Evolutionary conservation across 2,329 filamentous ascomycete species (phyloP), one percentile per base, ranked within the genome.

Genomic region (Ascochyta clinopodiicola): DNA sequence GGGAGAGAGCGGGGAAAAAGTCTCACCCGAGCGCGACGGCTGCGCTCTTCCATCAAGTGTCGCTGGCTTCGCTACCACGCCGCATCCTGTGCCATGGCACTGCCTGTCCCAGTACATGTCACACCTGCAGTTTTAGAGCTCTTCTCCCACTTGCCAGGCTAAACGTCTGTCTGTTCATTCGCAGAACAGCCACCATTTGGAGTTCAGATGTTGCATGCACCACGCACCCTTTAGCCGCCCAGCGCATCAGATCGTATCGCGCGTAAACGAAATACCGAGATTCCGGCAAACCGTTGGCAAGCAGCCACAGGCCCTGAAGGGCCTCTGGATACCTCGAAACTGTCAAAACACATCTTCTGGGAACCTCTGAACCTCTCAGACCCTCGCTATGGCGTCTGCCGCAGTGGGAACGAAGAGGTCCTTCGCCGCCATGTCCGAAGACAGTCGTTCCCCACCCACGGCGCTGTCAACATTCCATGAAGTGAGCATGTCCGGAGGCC

Each of bases 371-470:
- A 22, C 24, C 19, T 1, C 32, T 37, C 31, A 34, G 13, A 25
- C 37, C 34, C 36, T 32, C 31, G 52, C 51, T 40, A 73, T 73
- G 70, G 67, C 67, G n/a, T 64, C 67, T 35, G 64, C 59, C 38
- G 60, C 60, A 27, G 62, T 69, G 9, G 69, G 69, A 12, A 59
- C 62, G 48, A 73, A 73, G 57, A 64, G 71, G 50, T 57, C 61
- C 12, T 69, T 69, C 42, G 62, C 68, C 4, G 52, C 61, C 31
- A 66, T 72, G 58, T 58, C 57, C 48, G 67, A 68, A 19, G 61
- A 63, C 19, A 57, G 43, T 37, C 42, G 37, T 37, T 51, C 52
- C 24, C 37, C 52, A 24, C 38, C 46, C 17, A 39, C 21, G 25
- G 27, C 52, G 25, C 32, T 56, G 9, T 51, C 52, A 25, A 43